Conservation (phyloP, 192 early-diverging fungal species). For the Entomortierella lignicola region DNA sequence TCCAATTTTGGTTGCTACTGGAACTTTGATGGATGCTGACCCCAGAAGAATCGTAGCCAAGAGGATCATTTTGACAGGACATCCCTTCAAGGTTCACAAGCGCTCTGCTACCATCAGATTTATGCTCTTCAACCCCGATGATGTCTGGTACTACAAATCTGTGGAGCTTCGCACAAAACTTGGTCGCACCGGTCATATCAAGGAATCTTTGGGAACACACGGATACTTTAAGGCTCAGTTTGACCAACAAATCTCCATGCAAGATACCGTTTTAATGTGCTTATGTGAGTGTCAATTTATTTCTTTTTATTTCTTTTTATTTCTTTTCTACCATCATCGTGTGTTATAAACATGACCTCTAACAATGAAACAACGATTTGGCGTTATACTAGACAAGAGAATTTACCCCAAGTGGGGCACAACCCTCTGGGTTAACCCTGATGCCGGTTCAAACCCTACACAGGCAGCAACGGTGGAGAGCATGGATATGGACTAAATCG, state of each 20-base stretch:
- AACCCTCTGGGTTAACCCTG: constrained; percentile 57
- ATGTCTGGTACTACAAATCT: constrained; percentile 96
- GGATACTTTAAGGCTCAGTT: constrained; percentile 75
- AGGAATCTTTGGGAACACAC: constrained; percentile 94
- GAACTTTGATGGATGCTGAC: constrained; percentile 78
- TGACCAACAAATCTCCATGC: constrained; percentile 82
- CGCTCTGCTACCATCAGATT: constrained; percentile 91
- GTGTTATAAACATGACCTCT: not conserved
- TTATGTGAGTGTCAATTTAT: constrained; percentile 74
- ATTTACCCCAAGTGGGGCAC: constrained; percentile 98
- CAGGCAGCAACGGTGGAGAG: constrained; percentile 26
- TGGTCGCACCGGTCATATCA: constrained; percentile 92
- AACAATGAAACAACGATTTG: not conserved
- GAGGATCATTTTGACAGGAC: constrained; percentile 92
- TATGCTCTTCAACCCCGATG: constrained; percentile 97
- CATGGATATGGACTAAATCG: constrained; percentile 53
- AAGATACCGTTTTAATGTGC: constrained; percentile 96
- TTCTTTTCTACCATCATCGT: not conserved
- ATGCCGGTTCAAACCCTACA: constrained; percentile 19
- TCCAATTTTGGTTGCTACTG: constrained; percentile 82
- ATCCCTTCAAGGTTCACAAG: constrained; percentile 96
- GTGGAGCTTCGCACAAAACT: constrained; percentile 92
- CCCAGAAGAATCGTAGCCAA: constrained; percentile 93
- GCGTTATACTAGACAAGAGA: constrained; percentile 65
- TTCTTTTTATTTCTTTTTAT: not conserved